Evolutionary conservation across 768 basidiomycete species (phyloP).

Genomic region (Hypholoma sublateritium): DNA sequence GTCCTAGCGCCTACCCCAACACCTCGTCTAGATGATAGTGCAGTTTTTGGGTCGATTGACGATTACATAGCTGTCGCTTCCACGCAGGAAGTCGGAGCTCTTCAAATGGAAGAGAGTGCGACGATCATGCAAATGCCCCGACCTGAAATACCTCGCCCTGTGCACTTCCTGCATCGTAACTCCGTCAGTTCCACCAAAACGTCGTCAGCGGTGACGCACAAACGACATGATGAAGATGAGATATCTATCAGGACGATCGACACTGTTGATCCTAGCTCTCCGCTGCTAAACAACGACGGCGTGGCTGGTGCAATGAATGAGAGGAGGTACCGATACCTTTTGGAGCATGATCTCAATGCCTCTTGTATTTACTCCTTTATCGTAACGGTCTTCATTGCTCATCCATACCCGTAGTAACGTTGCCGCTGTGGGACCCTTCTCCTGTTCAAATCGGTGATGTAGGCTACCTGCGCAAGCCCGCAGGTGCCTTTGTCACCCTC

Average conservation of each 20-base stretch:
- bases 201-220: not conserved
- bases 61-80: conserved; percentile 22
- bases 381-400: not conserved
- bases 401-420: conserved; percentile 41
- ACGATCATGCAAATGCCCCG: conserved; percentile 15
- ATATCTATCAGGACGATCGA: conserved; percentile 13
- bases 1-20: conserved; percentile 19
- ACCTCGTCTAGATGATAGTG: conserved; percentile 10
- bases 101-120: conserved; percentile 21
- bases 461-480: conserved; percentile 68
- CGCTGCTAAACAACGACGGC: conserved; percentile 34
- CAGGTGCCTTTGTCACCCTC: conserved; percentile 69
- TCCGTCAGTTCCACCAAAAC: not conserved
- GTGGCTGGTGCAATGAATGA: conserved; percentile 54
- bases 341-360: conserved; percentile 69
- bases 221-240: conserved; percentile 20
- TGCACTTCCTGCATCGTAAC: conserved; percentile 2
- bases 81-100: conserved; percentile 20
- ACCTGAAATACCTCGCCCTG: conserved; percentile 17
- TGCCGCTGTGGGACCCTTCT: conserved; percentile 73
- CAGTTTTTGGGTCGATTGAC: conserved; percentile 17
- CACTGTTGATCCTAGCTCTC: conserved; percentile 24
- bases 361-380: conserved; percentile 45
- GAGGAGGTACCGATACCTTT: conserved; percentile 63
- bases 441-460: conserved; percentile 67